Base-by-base conservation (phyloP, 2,329 filamentous ascomycete genomes). In the Geosmithia putterillii region DNA sequence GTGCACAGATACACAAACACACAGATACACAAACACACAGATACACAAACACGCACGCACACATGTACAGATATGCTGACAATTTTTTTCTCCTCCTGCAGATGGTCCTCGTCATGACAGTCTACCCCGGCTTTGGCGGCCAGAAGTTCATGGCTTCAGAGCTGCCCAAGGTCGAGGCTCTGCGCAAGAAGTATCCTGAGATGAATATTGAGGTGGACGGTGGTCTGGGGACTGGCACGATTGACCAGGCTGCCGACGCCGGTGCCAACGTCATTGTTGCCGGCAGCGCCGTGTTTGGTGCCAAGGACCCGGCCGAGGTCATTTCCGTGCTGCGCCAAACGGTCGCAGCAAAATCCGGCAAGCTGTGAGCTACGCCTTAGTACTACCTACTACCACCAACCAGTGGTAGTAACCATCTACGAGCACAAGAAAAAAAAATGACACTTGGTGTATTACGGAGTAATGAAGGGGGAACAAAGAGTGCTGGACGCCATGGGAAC, bases 91-190 rank as follows among this genome's bases (percentile, higher is more conserved):
- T 38, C 15, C 23, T 38, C 22, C 9, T 6, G 34, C 49, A 95
- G 90, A 98, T 98, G 92, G 88, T 95, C 34, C 79, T 98, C 17
- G 77, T 98, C 47, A 98, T 98, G 92, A 98, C 92, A 1, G 92
- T 98, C 38, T 79, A 98, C 65, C 92, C 92, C 38, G 92, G 92
- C 39, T 98, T 98, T 58, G 92, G 92, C 49, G 92, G 92, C 7
- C 92, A 98, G 61, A 95, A 95, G 59, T 98, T 98, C 72, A 96
- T 96, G 88, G 81, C 87, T 12, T 86, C 86, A 7, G 87, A 95
- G 67, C 77, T 98, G 52, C 88, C 90, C 58, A 98, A 98, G 69
- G 92, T 98, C 20, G 67, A 83, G 51, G 87, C 82, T 35, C 71
- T 98, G 52, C 79, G 92, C 47, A 69, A 81, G 58, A 79, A 77